Percentiles rank a stretch among this genome's conserved stretches.
phyloP scores from a whole-genome alignment of 768 basidiomycete genomes.

The Omphalotus guepiniiformis region DNA sequence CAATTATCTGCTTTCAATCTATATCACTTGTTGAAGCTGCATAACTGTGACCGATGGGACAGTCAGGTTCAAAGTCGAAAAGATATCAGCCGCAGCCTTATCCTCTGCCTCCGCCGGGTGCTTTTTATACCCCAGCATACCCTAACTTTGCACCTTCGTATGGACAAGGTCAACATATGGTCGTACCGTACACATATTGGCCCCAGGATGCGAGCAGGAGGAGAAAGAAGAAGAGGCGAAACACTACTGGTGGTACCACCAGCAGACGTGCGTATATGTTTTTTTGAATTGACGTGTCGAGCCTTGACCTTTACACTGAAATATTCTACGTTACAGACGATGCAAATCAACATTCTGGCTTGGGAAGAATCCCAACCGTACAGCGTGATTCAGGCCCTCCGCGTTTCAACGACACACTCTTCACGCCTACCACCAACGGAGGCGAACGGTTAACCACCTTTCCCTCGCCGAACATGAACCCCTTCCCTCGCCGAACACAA shows the following conservation, averaged over 20 bases:
- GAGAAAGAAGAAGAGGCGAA: not conserved
- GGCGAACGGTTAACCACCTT: constrained; percentile 1
- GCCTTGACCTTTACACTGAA: no score
- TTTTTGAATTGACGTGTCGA: no score
- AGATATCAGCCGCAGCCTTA: not conserved
- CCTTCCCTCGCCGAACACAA: not conserved
- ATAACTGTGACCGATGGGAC: not conserved
- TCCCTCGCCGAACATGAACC: not conserved
- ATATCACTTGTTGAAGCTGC: not conserved
- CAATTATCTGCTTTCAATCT: not conserved
- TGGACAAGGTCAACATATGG: not conserved
- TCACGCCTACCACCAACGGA: constrained; percentile 1
- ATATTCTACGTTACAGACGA: no score
- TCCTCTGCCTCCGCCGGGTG: not conserved
- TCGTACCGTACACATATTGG: not conserved
- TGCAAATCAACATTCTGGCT: no score
- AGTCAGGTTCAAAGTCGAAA: constrained; percentile 1
- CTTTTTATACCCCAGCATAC: not conserved
- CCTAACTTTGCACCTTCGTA: not conserved
- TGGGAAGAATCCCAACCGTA: no score
- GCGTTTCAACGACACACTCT: not conserved
- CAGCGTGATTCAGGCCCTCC: no score
- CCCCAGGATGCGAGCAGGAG: not conserved
- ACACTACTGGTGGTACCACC: not conserved
- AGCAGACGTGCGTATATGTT: not conserved